Percentiles rank a stretch among this genome's conserved stretches.
phyloP scores from a whole-genome alignment of 2,329 filamentous ascomycete species.

The Aspergillus quadrilineatus region DNA sequence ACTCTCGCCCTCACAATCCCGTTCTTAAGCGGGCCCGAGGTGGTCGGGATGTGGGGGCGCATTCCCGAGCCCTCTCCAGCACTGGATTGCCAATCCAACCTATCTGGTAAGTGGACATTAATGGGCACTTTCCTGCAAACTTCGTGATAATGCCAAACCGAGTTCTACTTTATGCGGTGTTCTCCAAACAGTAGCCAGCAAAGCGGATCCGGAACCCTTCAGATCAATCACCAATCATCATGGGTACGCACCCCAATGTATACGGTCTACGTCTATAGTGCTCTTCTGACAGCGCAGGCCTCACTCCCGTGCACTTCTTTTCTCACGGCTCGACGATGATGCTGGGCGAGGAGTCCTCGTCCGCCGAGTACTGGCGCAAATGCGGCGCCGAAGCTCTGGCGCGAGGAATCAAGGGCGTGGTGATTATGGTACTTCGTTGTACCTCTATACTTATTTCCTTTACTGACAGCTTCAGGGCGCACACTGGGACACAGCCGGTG shows the following conservation, averaged over 20 bases:
- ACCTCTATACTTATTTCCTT: background rate
- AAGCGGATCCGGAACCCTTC: background rate
- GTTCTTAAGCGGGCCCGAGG: background rate
- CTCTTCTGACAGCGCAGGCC: slow-evolving; percentile 12
- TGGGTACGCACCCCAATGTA: background rate
- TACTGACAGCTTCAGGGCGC: slow-evolving; percentile 43
- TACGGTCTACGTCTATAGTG: background rate
- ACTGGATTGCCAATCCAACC: no score
- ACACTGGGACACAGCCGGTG: slow-evolving; percentile 62
- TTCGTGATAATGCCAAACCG: no score
- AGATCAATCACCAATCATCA: background rate
- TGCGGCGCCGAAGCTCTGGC: slow-evolving; percentile 63
- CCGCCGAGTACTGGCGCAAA: slow-evolving; percentile 65
- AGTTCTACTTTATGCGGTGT: no score
- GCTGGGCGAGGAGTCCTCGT: slow-evolving; percentile 63
- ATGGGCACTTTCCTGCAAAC: no score
- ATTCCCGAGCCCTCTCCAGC: background rate
- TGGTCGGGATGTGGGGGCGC: slow-evolving; percentile 10
- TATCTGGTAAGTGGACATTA: no score
- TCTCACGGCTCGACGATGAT: slow-evolving; percentile 72
- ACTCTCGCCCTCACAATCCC: background rate
- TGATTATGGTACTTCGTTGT: slow-evolving; percentile 59
- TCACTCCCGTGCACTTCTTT: slow-evolving; percentile 64
- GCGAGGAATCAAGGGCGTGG: slow-evolving; percentile 59
- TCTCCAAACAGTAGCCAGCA: background rate